phyloP scores from a whole-genome alignment of 768 basidiomycete species.

The Tremella yokohamensis region DNA sequence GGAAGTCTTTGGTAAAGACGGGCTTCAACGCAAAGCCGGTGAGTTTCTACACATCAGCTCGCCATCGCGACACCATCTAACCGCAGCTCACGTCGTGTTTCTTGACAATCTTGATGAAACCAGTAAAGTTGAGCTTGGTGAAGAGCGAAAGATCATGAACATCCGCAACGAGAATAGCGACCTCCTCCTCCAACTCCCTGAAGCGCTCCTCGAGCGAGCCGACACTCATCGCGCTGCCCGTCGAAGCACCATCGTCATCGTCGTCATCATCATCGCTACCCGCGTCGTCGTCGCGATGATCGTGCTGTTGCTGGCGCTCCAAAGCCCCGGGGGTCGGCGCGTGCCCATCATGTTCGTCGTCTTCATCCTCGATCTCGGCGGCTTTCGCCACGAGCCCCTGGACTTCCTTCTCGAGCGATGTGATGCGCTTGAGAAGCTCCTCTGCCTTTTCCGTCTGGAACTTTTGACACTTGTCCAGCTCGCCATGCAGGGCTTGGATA shows the following conservation, averaged over 20 bases:
- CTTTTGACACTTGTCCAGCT: constrained; percentile 88
- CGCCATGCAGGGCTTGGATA: constrained; percentile 68
- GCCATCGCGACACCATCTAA: neutral
- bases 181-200: constrained; percentile 82
- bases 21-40: constrained; percentile 76
- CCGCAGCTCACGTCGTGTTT: constrained; percentile 54
- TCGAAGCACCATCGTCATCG: constrained; percentile 55
- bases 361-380: constrained; percentile 58
- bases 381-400: constrained; percentile 59
- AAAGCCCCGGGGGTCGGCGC: constrained; percentile 35
- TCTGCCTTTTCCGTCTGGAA: constrained; percentile 79
- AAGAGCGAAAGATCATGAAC: constrained; percentile 70
- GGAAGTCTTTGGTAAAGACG: constrained; percentile 82
- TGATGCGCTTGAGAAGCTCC: constrained; percentile 76
- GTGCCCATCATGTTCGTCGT: constrained; percentile 61
- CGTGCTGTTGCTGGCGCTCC: constrained; percentile 21
- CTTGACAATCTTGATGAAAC: constrained; percentile 98
- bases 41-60: constrained; percentile 68
- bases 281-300: constrained; percentile 43
- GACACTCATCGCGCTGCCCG: constrained; percentile 61
- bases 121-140: constrained; percentile 96
- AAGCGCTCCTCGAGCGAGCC: constrained; percentile 77
- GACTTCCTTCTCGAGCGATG: constrained; percentile 75
- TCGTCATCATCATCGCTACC: constrained; percentile 49
- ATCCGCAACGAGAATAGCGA: constrained; percentile 84